Conservation (phyloP, 306 rosid species). For the Aeschynomene evenia region DNA sequence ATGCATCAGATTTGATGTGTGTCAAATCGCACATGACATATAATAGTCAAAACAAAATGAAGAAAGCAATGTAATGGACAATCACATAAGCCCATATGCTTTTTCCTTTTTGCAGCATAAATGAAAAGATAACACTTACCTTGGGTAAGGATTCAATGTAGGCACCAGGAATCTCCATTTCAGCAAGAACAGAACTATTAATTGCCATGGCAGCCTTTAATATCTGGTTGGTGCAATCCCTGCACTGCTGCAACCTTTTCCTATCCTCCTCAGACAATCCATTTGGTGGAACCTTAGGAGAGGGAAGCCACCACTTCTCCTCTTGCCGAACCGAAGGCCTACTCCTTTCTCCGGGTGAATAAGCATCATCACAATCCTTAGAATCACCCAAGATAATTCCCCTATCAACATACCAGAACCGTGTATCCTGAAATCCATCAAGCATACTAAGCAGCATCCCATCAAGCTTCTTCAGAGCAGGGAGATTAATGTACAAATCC, state of each 20-base stretch:
- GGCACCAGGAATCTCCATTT: constrained; percentile 83
- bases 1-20: not conserved
- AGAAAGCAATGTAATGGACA: not conserved
- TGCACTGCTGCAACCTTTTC: constrained; percentile 89
- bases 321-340: constrained; percentile 93
- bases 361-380: constrained; percentile 48
- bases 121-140: constrained; percentile 43
- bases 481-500: constrained; percentile 79
- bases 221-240: constrained; percentile 88
- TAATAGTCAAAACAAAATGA: constrained; percentile 6
- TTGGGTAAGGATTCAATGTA: constrained; percentile 74
- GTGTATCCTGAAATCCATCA: constrained; percentile 74
- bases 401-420: constrained; percentile 77
- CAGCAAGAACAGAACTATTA: constrained; percentile 78
- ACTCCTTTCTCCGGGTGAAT: constrained; percentile 24
- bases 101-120: not conserved
- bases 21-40: not conserved
- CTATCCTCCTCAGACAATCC: constrained; percentile 71
- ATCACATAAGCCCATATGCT: not conserved
- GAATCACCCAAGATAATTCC: constrained; percentile 64
- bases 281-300: constrained; percentile 77
- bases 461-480: constrained; percentile 87
- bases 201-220: constrained; percentile 91
- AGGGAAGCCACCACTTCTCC: constrained; percentile 99
- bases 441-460: constrained; percentile 80